Conservation (phyloP, 257 asterid genomes). For the Scutellaria galericulata region DNA sequence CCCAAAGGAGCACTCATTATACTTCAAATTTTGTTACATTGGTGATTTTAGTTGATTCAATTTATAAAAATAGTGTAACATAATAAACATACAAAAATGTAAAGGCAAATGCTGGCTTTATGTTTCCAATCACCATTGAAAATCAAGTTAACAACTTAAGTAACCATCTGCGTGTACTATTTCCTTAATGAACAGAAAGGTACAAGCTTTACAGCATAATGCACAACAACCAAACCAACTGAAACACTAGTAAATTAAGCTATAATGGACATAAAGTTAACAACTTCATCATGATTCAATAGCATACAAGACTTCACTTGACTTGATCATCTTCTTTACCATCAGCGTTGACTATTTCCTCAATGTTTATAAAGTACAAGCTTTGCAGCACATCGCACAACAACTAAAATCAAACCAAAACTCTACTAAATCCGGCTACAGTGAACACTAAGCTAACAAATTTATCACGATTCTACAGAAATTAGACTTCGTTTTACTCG, state of each 20-base stretch:
- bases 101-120: neutral
- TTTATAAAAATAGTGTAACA: neutral
- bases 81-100: neutral
- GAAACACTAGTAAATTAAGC: constrained; percentile 26
- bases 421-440: neutral
- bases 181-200: neutral
- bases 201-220: constrained; percentile 24
- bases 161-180: neutral
- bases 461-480: neutral
- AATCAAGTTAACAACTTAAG: neutral
- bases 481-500: neutral
- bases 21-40: neutral
- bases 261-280: neutral
- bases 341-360: neutral
- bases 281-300: neutral
- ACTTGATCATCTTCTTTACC: constrained; percentile 5
- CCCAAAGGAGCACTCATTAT: constrained; percentile 1
- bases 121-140: neutral
- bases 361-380: constrained; percentile 21
- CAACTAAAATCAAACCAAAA: neutral
- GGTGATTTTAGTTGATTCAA: neutral
- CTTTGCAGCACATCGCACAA: constrained; percentile 17
- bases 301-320: neutral
- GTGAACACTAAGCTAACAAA: neutral
- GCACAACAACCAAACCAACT: constrained; percentile 10